Percentiles rank a stretch among this genome's conserved stretches.
Conservation (phyloP, 2,329 filamentous ascomycete species). For the Aspergillus eucalypticola region DNA sequence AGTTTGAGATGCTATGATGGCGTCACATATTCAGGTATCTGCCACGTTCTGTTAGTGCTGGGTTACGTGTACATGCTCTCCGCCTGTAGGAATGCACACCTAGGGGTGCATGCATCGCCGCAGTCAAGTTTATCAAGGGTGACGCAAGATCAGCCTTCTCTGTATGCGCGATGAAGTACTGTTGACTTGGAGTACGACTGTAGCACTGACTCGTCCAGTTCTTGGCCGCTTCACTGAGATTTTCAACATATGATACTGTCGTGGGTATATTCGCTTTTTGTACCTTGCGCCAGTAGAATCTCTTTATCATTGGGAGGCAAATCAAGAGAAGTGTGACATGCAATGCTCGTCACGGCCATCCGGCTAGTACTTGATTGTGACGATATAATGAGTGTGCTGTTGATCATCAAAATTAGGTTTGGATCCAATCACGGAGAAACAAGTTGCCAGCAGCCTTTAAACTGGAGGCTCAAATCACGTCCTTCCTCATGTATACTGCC, state of each 20-base stretch:
- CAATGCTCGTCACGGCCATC: neutral
- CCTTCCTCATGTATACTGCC: neutral
- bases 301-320: neutral
- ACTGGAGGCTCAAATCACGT: neutral
- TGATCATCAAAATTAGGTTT: neutral
- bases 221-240: neutral
- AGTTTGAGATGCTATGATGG: neutral
- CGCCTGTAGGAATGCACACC: neutral
- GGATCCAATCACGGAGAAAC: neutral
- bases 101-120: neutral
- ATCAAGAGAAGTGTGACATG: neutral
- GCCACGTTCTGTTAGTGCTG: neutral
- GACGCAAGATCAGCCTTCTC: neutral
- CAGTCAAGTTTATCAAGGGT: neutral
- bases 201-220: neutral
- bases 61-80: neutral
- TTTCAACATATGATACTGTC: neutral
- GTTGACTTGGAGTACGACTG: neutral
- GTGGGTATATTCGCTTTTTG: neutral
- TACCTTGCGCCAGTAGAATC: neutral
- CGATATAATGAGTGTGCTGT: neutral
- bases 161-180: neutral
- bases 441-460: neutral
- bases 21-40: neutral
- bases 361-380: neutral